These are phyloP conservation scores for Amphirosellinia nigrospora DNA, from an alignment of 495 filamentous ascomycete species.

Conservation along the genomic window DNA sequence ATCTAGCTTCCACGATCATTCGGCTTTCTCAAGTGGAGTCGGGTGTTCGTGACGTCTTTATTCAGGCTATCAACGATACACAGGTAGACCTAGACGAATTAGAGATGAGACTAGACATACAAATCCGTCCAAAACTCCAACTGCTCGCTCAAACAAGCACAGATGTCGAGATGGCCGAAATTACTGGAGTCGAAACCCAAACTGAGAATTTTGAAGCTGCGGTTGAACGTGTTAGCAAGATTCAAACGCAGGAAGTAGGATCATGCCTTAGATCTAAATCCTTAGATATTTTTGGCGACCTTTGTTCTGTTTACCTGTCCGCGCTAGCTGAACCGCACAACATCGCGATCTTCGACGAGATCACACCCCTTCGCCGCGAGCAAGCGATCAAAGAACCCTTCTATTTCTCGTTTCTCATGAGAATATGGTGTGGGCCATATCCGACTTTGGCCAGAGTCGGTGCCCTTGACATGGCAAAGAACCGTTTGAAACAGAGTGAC, in stretches of 20 bases:
- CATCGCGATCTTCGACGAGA: constrained; percentile 62
- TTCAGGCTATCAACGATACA: constrained; percentile 62
- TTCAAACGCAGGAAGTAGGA: constrained; percentile 48
- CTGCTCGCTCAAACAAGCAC: constrained; percentile 45
- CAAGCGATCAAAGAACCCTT: constrained; percentile 64
- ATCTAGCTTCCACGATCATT: constrained; percentile 68
- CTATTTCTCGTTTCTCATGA: constrained; percentile 76
- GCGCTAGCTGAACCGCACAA: constrained; percentile 56
- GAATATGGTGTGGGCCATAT: constrained; percentile 73
- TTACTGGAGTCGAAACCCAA: constrained; percentile 32
- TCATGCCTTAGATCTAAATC: constrained; percentile 57
- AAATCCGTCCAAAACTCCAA: constrained; percentile 57
- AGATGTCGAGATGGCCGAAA: constrained; percentile 60
- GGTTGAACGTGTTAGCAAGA: constrained; percentile 34
- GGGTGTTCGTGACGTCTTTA: constrained; percentile 63
- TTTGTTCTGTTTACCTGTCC: constrained; percentile 69
- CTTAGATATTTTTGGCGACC: constrained; percentile 55
- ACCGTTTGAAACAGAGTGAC: constrained; percentile 56
- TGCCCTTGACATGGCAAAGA: constrained; percentile 67
- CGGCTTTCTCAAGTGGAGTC: constrained; percentile 60
- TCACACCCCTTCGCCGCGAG: constrained; percentile 63
- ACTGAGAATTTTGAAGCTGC: constrained; percentile 34
- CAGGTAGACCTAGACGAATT: constrained; percentile 70
- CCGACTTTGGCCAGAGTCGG: constrained; percentile 69
- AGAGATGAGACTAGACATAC: constrained; percentile 71